Evolutionary conservation across 306 rosid genomes (phyloP), one percentile per base, ranked within the genome.

Genomic region (Citrullus amarus): DNA sequence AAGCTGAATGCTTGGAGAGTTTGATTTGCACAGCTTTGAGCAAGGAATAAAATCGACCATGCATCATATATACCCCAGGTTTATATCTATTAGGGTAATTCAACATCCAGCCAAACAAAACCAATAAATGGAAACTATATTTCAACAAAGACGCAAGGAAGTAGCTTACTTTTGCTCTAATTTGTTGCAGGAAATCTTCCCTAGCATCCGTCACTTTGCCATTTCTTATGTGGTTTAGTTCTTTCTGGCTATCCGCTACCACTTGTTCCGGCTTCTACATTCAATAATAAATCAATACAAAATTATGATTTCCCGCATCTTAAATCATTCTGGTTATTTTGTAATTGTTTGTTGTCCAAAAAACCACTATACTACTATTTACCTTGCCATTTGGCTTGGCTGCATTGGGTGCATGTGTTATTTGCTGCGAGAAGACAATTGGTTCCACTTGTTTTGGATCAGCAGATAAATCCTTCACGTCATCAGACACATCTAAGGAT

Each of bases 151-250:
- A 39, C 59, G 30, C 63, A 60, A 32, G n/a, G 4, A 78, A 71
- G 69, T 3, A 30, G 79, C 93, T 80, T 76, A 91, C 97, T 87
- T 89, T 90, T 61, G 86, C 58, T 87, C 93, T 87, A 87, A 95
- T 92, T 84, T 92, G 97, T 50, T 88, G 88, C 51, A 95, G 87
- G 80, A 95, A 95, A 83, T 92, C 97, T 70, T 88, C 97, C 67
- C 86, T 87, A 63, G 91, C 96, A 51, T 89, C 91, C 46, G 78
- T 71, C 57, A 79, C 91, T 69, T 80, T 79, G 58, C 81, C 85
- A 80, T 82, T 83, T 79, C 74, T 73, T 79, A 80, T 80, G 50
- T 82, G 88, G 81, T 87, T 83, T 70, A 82, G 77, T 80, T 87
- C 89, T 34, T 80, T 89, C 77, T 76, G 88, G 71, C 76, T 80